Evolutionary conservation across 495 filamentous ascomycete genomes (phyloP), one percentile per base, ranked within the genome.

Genomic region (Thermochaetoides thermophila): DNA sequence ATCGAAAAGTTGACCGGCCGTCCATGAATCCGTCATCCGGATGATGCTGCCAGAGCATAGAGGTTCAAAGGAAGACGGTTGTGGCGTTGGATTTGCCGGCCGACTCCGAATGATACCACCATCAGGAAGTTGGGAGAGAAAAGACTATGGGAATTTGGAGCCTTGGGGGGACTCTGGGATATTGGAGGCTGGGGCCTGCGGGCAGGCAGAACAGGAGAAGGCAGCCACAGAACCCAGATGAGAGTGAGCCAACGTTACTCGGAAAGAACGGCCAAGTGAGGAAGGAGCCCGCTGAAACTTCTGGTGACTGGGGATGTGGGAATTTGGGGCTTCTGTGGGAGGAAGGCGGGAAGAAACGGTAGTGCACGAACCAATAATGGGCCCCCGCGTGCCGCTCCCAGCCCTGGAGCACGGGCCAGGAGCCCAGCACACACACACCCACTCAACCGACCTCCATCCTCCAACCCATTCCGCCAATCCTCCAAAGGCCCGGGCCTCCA

Each of bases 231-330:
- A n/a, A n/a, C n/a, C n/a, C n/a, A n/a, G n/a, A n/a, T n/a, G n/a
- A n/a, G 7, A 3, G 13, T n/a, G 27, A 29, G 4, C 3, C 27
- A 29, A 8, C 15, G 15, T 15, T 13, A 15, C 31, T 4, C 21
- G 25, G 15, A 18, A 26, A 27, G 17, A 38, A 27, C 14, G 11
- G 30, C 31, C 35, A 31, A 38, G 35, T 27, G 35, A 37, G 34
- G 39, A 34, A 42, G 31, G 34, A 37, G 26, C 15, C 24, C 10
- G 7, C 33, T 12, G n/a, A n/a, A n/a, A n/a, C n/a, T n/a, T n/a
- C n/a, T n/a, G n/a, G n/a, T n/a, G n/a, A n/a, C n/a, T n/a, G n/a
- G n/a, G n/a, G n/a, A n/a, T n/a, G n/a, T n/a, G n/a, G n/a, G n/a
- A n/a, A n/a, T n/a, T n/a, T n/a, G n/a, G n/a, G n/a, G n/a, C n/a